phyloP scores from a whole-genome alignment of 164 flowering plant species.

The Aristolochia contorta region DNA sequence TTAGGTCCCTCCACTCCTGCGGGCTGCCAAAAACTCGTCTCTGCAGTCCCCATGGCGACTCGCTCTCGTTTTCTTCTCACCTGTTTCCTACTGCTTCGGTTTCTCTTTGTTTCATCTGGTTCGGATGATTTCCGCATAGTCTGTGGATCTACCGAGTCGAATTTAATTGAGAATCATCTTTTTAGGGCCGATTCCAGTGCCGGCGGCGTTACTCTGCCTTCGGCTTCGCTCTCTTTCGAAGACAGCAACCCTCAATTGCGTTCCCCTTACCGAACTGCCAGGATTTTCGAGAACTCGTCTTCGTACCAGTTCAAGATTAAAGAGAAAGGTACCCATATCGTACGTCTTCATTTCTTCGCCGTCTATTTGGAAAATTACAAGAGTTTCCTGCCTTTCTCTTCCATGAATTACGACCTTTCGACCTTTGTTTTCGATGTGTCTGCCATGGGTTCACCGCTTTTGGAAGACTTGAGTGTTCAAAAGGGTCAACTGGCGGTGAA shows the following conservation, averaged over 20 bases:
- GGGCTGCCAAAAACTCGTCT: not conserved
- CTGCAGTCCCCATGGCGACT: not conserved
- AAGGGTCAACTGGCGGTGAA: slow-evolving; percentile 21
- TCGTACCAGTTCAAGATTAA: slow-evolving; percentile 8
- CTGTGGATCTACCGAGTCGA: slow-evolving; percentile 24
- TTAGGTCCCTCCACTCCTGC: not conserved
- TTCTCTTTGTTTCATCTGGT: slow-evolving; percentile 14
- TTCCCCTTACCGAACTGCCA: slow-evolving; percentile 13
- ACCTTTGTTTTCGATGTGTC: slow-evolving; percentile 13
- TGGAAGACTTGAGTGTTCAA: slow-evolving; percentile 7
- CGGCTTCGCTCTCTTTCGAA: not conserved
- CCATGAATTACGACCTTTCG: slow-evolving; percentile 9
- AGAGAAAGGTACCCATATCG: slow-evolving; percentile 10
- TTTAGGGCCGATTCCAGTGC: slow-evolving; percentile 12
- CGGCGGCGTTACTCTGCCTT: slow-evolving; percentile 3
- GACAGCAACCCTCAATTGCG: slow-evolving; percentile 8
- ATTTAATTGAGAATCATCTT: slow-evolving; percentile 12
- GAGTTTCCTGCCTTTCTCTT: slow-evolving; percentile 5
- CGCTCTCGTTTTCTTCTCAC: not conserved
- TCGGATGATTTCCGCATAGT: slow-evolving; percentile 25
- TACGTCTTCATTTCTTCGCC: slow-evolving; percentile 21
- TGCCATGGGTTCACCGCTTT: slow-evolving; percentile 4
- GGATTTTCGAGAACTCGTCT: slow-evolving; percentile 9
- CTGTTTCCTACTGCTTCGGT: not conserved
- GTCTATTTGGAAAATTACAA: slow-evolving; percentile 8